These are phyloP conservation scores for Rhynchosporium agropyri DNA, from an alignment of 2,329 filamentous ascomycete species.

Conservation along the genomic window DNA sequence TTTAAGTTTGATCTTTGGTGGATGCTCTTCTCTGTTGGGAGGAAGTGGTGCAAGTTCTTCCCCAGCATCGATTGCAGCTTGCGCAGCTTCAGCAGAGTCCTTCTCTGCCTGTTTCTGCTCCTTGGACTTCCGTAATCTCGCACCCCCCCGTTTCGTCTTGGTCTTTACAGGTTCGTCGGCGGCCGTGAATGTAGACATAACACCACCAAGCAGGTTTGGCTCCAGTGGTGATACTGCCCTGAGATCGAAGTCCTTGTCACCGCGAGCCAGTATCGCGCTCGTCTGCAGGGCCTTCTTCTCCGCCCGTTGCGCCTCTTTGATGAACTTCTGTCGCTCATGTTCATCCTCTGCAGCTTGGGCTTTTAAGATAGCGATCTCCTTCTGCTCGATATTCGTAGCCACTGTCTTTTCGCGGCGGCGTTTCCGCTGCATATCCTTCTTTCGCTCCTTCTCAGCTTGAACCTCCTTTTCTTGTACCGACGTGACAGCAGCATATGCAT, in stretches of 20 bases:
- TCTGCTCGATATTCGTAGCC: conserved; percentile 88
- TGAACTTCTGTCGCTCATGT: conserved; percentile 75
- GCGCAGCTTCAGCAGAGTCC: conserved; percentile 81
- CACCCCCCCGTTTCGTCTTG: conserved; percentile 52
- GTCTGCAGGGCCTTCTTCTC: conserved; percentile 93
- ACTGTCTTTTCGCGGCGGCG: conserved; percentile 94
- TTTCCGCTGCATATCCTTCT: conserved; percentile 99
- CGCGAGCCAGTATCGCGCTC: conserved; percentile 82
- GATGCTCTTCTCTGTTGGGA: conserved; percentile 35
- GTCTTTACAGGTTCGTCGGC: conserved; percentile 52
- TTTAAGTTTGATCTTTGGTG: conserved; percentile 64
- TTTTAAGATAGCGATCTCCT: conserved; percentile 78
- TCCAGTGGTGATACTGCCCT: conserved; percentile 70
- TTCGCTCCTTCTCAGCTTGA: conserved; percentile 94
- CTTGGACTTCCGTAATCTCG: conserved; percentile 87
- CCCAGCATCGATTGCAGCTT: conserved; percentile 79
- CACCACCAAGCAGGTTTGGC: conserved; percentile 81
- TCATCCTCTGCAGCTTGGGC: conserved; percentile 81
- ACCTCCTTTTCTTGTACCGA: conserved; percentile 90
- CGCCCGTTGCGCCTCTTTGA: conserved; percentile 84
- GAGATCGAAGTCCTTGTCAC: conserved; percentile 75
- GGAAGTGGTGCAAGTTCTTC: conserved; percentile 67
- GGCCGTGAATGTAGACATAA: conserved; percentile 79
- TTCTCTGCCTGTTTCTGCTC: conserved; percentile 82
- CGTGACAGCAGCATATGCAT: conserved; percentile 79